phyloP scores from a whole-genome alignment of 345 rosid genomes.

The Crucihimalaya himalaica region DNA sequence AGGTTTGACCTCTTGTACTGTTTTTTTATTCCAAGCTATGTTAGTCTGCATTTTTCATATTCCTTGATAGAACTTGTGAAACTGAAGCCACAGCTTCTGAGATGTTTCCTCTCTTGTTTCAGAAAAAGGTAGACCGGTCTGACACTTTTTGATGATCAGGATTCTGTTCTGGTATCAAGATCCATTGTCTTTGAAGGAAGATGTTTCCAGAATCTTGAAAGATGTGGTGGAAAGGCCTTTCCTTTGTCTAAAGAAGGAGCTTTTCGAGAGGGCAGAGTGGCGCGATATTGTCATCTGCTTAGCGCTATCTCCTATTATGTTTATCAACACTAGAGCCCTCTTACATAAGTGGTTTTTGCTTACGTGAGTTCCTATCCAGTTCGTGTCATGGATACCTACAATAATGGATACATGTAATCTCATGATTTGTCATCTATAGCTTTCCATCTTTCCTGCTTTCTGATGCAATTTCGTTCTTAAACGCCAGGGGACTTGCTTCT shows the following conservation, averaged over 20 bases:
- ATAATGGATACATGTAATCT: not conserved
- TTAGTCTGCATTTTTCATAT: not conserved
- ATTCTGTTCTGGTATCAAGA: conserved; percentile 71
- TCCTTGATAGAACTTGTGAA: conserved; percentile 2
- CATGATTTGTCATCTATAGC: not conserved
- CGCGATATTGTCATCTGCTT: conserved; percentile 32
- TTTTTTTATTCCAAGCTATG: not conserved
- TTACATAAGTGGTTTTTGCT: conserved; percentile 73
- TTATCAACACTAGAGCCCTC: conserved; percentile 45
- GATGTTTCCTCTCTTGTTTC: conserved; percentile 33
- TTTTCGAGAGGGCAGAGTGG: conserved; percentile 63
- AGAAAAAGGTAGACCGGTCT: conserved; percentile 37
- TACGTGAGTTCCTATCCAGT: conserved; percentile 54
- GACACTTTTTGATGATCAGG: conserved; percentile 50
- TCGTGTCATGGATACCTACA: not conserved
- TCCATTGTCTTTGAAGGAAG: conserved; percentile 58
- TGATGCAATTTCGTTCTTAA: conserved; percentile 24
- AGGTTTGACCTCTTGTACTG: conserved; percentile 48
- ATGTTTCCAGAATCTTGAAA: conserved; percentile 61
- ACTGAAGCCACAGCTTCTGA: conserved; percentile 15
- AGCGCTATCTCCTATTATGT: conserved; percentile 34
- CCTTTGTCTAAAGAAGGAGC: conserved; percentile 57
- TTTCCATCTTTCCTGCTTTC: conserved; percentile 6
- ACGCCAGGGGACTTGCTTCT: conserved; percentile 64
- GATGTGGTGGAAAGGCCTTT: conserved; percentile 61